Base-by-base conservation (phyloP, 169 alveolate species). In the Besnoitia besnoiti region DNA sequence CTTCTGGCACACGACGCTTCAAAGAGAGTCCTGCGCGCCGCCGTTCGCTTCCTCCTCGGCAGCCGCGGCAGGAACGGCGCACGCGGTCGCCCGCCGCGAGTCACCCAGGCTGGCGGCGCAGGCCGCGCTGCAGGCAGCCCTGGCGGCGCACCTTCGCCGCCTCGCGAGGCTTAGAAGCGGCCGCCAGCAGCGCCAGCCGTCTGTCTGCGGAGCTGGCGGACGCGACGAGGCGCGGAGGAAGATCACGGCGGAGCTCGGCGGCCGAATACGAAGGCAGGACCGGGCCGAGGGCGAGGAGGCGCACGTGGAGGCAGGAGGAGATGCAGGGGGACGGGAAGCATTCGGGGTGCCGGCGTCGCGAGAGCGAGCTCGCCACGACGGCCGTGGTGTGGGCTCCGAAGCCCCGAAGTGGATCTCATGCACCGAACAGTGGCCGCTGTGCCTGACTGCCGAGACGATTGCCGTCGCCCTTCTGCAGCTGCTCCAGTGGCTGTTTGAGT, bases 1-100 rank as follows among this genome's bases (percentile, higher is more conserved):
- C 3, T 14, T 77, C 39, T 77, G 87, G 87, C 87, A 77, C 59
- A 77, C 87, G 40, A 77, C 87, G 10, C 87, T 77, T 3, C 87
- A 37, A 14, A 55, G 67, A 16, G 33, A 55, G 67, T n/a, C 67
- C 3, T 21, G 33, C n/a, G 12, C 67, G 4, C 67, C 67, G 30
- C 67, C 67, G 33, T 55, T 55, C 67, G 12, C 67, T 8, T n/a
- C 67, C 33, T 3, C 30, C n/a, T 5, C 67, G 12, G 5, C 67
- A 1, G 67, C 33, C 3, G 67, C 67, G 33, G 12, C 67, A 55
- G 67, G 30, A 55, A 5, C 67, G 12, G 12, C 30, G 12, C 24
- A 21, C n/a, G 5, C 67, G 12, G 1, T 55, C 67, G 12, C 67
- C 1, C 33, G 30, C 12, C 12, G 27, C 67, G 67, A 55, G 24